phyloP scores from a whole-genome alignment of 2,329 filamentous ascomycete genomes.

The Ceratocystis cacaofunesta region DNA sequence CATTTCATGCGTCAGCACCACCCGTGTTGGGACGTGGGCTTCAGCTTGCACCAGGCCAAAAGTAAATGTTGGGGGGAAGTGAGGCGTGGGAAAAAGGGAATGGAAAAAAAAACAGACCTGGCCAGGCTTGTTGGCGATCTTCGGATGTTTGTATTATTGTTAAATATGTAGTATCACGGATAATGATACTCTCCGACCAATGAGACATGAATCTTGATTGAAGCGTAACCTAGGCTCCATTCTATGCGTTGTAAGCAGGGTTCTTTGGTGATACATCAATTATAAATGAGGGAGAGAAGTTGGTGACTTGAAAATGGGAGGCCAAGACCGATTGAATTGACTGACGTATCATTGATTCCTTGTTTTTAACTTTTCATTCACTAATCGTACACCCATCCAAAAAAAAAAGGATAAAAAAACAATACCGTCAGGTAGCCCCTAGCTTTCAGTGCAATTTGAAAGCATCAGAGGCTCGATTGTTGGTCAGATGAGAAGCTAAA shows the following conservation, averaged over 20 bases:
- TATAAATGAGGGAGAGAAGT: not conserved
- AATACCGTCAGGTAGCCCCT: not conserved
- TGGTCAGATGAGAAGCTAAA: not conserved
- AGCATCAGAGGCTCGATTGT: not conserved
- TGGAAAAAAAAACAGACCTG: not conserved
- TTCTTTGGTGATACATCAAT: too few species aligned
- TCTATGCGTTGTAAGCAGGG: too few species aligned
- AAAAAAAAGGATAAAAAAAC: not conserved
- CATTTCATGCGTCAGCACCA: conserved; percentile 40
- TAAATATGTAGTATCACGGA: too few species aligned
- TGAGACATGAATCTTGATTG: too few species aligned
- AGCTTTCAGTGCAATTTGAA: not conserved
- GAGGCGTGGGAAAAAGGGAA: not conserved
- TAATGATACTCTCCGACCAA: too few species aligned
- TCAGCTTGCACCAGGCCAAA: not conserved
- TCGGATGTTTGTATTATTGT: too few species aligned
- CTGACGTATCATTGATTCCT: not conserved
- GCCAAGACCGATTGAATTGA: not conserved
- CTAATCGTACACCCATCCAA: conserved; percentile 4
- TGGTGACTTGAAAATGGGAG: not conserved
- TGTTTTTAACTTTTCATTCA: conserved; percentile 1
- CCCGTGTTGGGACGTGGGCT: conserved; percentile 28
- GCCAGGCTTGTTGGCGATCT: too few species aligned
- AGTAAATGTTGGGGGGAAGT: not conserved
- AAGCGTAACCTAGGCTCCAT: too few species aligned